Percentiles rank a stretch among this genome's conserved stretches.
These are phyloP conservation scores for Mycena haematopus DNA, from an alignment of 768 basidiomycete species.

Conservation along the genomic window DNA sequence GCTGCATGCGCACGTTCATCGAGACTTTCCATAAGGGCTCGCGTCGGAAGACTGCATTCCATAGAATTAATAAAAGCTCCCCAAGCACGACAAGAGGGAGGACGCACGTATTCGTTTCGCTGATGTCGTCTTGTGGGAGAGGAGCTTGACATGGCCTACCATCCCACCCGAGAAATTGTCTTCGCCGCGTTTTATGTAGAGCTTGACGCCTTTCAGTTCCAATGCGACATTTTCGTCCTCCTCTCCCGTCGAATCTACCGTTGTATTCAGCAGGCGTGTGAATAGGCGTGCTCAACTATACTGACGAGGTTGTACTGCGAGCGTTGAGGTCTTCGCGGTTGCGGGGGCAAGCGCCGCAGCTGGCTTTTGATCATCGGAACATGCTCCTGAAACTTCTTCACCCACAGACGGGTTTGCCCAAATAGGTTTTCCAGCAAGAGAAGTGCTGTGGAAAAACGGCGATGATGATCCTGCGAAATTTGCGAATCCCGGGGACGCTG, in stretches of 20 bases:
- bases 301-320: conserved; percentile 38
- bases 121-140: conserved; percentile 49
- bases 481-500: conserved; percentile 30
- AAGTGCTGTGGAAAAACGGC: conserved; percentile 35
- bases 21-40: conserved; percentile 75
- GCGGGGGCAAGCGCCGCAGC: conserved; percentile 28
- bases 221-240: conserved; percentile 63
- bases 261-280: conserved; percentile 38
- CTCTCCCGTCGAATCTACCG: conserved; percentile 65
- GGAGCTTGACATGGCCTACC: conserved; percentile 64
- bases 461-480: conserved; percentile 43
- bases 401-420: conserved; percentile 32
- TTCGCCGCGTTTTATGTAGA: conserved; percentile 64
- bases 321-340: conserved; percentile 34
- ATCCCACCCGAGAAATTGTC: conserved; percentile 65
- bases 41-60: conserved; percentile 64
- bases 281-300: conserved; percentile 33
- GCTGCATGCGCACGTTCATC: conserved; percentile 65
- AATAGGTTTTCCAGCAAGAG: conserved; percentile 30
- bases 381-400: conserved; percentile 11
- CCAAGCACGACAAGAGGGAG: not conserved
- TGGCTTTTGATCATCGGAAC: conserved; percentile 27
- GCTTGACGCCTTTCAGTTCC: conserved; percentile 66
- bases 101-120: conserved; percentile 58
- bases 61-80: not conserved